These are phyloP conservation scores for Xylaria acuta DNA, from an alignment of 495 filamentous ascomycete genomes.

Conservation along the genomic window DNA sequence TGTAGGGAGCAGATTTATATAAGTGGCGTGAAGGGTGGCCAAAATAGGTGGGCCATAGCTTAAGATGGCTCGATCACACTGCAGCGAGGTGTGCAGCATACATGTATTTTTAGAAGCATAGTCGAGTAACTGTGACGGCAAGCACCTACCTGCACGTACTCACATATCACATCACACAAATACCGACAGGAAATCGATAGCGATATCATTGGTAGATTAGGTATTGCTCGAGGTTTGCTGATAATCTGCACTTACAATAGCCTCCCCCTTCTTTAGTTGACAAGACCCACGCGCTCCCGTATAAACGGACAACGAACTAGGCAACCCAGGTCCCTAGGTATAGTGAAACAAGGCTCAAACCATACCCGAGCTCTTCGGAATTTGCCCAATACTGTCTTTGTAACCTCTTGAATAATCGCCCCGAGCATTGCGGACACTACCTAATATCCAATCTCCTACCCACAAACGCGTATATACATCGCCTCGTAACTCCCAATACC, in stretches of 20 bases:
- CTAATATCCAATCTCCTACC: neutral
- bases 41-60: no score
- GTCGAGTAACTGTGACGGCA: neutral
- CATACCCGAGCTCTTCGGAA: neutral
- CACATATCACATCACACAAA: slow-evolving; percentile 4
- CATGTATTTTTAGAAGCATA: slow-evolving; percentile 19
- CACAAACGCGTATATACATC: neutral
- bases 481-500: neutral
- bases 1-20: no score
- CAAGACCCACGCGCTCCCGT: neutral
- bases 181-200: slow-evolving; percentile 5
- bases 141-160: neutral
- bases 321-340: neutral
- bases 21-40: no score
- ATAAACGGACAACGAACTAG: neutral
- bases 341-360: slow-evolving; percentile 7
- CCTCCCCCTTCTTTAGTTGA: neutral
- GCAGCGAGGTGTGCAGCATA: neutral
- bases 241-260: neutral
- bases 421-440: neutral
- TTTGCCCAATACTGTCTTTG: neutral
- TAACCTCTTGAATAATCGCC: neutral
- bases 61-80: slow-evolving; percentile 9
- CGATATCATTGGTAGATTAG: neutral
- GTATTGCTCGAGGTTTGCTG: neutral